phyloP scores from a whole-genome alignment of 164 flowering plant genomes.

The Sextonia rubra region DNA sequence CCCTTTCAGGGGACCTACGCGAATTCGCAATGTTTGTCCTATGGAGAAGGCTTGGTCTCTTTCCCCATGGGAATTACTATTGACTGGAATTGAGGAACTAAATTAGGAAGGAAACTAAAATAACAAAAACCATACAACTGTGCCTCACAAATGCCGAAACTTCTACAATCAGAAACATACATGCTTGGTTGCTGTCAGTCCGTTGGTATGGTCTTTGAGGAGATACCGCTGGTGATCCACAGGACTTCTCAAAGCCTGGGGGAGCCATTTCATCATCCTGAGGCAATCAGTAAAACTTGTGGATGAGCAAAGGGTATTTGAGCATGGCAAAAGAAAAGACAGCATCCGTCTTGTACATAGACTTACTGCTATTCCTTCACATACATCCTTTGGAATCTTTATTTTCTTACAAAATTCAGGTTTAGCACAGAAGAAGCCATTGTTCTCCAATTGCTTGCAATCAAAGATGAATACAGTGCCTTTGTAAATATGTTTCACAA shows the following conservation, averaged over 20 bases:
- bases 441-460: slow-evolving; percentile 58
- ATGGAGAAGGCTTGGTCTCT: slow-evolving; percentile 55
- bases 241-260: slow-evolving; percentile 47
- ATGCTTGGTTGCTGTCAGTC: slow-evolving; percentile 36
- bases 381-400: slow-evolving; percentile 29
- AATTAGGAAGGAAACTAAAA: slow-evolving; percentile 3
- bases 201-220: slow-evolving; percentile 45
- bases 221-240: slow-evolving; percentile 55
- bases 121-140: neutral
- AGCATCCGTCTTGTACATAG: neutral
- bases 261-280: slow-evolving; percentile 50
- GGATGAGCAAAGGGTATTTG: neutral
- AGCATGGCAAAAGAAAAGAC: neutral
- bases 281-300: slow-evolving; percentile 6
- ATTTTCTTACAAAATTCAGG: slow-evolving; percentile 68
- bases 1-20: slow-evolving; percentile 88
- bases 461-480: slow-evolving; percentile 64
- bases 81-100: slow-evolving; percentile 39
- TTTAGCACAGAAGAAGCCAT: slow-evolving; percentile 68
- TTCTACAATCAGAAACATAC: slow-evolving; percentile 39
- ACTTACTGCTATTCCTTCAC: slow-evolving; percentile 30
- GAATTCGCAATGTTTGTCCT: slow-evolving; percentile 86
- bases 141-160: neutral
- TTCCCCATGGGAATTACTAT: slow-evolving; percentile 30
- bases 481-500: slow-evolving; percentile 63